Percentiles rank a stretch among this genome's conserved stretches.
Conservation (phyloP, 805 yeast species). For the Saccharomycopsis sp. region DNA sequence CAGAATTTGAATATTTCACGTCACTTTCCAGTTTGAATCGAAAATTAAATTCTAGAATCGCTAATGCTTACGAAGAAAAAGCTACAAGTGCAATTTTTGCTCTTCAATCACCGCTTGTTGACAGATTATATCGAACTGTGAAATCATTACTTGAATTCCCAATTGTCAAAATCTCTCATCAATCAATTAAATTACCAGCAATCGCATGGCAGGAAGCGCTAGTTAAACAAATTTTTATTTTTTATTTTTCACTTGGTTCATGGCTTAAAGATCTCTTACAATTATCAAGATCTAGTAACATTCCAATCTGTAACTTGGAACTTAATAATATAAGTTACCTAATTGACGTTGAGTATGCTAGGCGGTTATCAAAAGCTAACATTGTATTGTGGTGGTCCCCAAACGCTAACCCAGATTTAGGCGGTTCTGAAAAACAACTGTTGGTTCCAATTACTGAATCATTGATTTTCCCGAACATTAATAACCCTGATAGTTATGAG, state of each 20-base stretch:
- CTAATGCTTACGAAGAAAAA: constrained; percentile 55
- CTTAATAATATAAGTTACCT: constrained; percentile 70
- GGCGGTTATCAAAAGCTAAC: constrained; percentile 56
- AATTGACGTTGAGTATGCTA: constrained; percentile 82
- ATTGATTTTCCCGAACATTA: constrained; percentile 62
- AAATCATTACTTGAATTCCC: constrained; percentile 52
- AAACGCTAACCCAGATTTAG: constrained; percentile 69
- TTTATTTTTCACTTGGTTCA: constrained; percentile 62
- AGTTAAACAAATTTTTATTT: constrained; percentile 58
- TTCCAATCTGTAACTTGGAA: constrained; percentile 82
- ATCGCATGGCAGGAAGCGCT: constrained; percentile 75
- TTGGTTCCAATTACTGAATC: constrained; percentile 40
- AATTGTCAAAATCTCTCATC: constrained; percentile 49
- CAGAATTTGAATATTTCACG: constrained; percentile 49
- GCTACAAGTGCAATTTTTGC: constrained; percentile 59
- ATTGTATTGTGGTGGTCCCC: constrained; percentile 94
- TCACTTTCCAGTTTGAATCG: constrained; percentile 50
- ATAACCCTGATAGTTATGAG: constrained; percentile 71
- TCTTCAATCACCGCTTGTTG: constrained; percentile 63
- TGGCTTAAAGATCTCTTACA: constrained; percentile 64
- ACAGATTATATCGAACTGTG: constrained; percentile 40
- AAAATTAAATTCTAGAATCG: constrained; percentile 46
- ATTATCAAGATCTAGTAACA: constrained; percentile 62
- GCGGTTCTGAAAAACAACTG: constrained; percentile 67
- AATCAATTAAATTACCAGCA: constrained; percentile 59